These are phyloP conservation scores for Venturia pyrina DNA, from an alignment of 2,329 filamentous ascomycete species.

Conservation along the genomic window DNA sequence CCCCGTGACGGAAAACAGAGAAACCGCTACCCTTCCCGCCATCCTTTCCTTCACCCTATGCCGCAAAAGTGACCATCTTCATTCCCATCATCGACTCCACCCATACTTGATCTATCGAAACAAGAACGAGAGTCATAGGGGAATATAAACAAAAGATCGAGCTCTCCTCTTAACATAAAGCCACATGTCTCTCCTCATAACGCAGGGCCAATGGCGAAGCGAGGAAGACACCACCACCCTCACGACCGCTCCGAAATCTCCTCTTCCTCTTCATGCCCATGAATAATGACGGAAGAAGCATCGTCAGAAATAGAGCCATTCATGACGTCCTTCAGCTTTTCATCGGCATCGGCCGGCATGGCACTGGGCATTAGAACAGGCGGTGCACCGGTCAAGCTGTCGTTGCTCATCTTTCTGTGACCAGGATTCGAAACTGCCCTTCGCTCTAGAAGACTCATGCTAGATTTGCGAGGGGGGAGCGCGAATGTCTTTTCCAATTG, in stretches of 20 bases:
- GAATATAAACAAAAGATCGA: neutral
- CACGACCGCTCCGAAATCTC: neutral
- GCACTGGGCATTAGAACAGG: neutral
- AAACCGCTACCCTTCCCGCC: neutral
- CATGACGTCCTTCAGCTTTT: neutral
- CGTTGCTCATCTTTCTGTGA: neutral
- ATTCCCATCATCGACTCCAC: neutral
- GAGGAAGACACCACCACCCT: neutral
- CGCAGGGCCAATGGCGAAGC: neutral
- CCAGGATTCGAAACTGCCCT: conserved; percentile 1
- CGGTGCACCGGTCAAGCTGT: neutral
- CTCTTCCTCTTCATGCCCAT: neutral
- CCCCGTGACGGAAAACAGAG: neutral
- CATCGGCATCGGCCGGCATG: neutral
- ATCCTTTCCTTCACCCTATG: neutral
- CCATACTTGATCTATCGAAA: neutral
- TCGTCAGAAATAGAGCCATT: neutral
- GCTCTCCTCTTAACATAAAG: neutral
- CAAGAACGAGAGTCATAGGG: neutral
- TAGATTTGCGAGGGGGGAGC: neutral
- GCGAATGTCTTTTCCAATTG: neutral
- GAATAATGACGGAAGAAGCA: neutral
- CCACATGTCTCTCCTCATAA: neutral
- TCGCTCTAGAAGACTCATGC: conserved; percentile 4
- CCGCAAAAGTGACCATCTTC: neutral